These are phyloP conservation scores for Colletotrichum viniferum DNA, from an alignment of 2,329 filamentous ascomycete species.

Conservation along the genomic window DNA sequence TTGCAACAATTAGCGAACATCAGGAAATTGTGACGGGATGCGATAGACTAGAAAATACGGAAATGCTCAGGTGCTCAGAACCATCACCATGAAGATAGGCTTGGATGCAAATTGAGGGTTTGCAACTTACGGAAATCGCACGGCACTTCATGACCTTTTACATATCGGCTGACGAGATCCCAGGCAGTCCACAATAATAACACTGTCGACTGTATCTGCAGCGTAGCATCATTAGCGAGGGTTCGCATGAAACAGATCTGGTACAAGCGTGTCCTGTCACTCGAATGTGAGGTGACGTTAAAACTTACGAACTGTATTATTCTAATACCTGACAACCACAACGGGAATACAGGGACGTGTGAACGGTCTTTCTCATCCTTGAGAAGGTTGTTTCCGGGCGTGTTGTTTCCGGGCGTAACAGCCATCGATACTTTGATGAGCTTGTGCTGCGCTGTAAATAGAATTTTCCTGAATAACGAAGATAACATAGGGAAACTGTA, in stretches of 20 bases:
- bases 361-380: neutral
- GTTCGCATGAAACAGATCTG: neutral
- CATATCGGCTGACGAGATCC: neutral
- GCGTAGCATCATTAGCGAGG: neutral
- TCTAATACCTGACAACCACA: neutral
- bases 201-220: neutral
- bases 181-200: neutral
- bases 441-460: neutral
- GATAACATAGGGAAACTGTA: neutral
- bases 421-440: neutral
- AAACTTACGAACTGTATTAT: neutral
- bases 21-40: neutral
- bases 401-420: neutral
- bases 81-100: neutral
- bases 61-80: neutral
- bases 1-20: neutral
- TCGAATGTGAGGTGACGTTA: neutral
- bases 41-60: neutral
- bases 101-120: neutral
- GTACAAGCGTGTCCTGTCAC: neutral
- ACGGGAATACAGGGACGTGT: neutral
- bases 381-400: neutral
- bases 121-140: neutral
- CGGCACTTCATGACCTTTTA: neutral
- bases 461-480: neutral